phyloP scores from a whole-genome alignment of 306 rosid genomes.

The Pyrus bretschneideri region DNA sequence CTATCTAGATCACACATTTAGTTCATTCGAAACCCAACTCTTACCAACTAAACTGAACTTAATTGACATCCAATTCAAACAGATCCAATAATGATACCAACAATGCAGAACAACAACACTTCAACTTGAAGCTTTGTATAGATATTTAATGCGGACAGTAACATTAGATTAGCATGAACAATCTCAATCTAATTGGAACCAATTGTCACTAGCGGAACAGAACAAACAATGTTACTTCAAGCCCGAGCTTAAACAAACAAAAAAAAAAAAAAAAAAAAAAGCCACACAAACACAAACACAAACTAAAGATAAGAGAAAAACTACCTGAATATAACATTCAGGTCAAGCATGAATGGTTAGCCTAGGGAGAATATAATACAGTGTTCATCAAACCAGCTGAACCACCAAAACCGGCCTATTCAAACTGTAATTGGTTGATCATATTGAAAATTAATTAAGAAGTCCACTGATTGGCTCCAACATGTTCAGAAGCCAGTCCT shows the following conservation, averaged over 20 bases:
- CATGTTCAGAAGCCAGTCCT: no score
- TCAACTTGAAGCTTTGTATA: neutral
- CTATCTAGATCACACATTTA: neutral
- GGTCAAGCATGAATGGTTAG: slow-evolving; percentile 58
- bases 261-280: neutral
- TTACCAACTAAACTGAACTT: neutral
- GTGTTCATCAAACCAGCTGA: no score
- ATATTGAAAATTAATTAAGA: no score
- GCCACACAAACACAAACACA: neutral
- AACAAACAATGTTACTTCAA: neutral
- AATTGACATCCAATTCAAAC: neutral
- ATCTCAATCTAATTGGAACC: no score
- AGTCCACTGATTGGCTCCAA: no score
- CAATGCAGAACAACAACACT: neutral
- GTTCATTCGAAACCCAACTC: neutral
- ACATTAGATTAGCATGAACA: neutral
- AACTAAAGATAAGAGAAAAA: neutral
- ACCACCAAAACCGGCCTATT: no score
- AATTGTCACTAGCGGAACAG: neutral
- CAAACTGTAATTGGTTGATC: no score
- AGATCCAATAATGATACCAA: neutral
- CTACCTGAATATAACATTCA: slow-evolving; percentile 63
- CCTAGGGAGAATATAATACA: no score
- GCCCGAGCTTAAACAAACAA: neutral
- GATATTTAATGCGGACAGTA: neutral